Percentiles rank a stretch among this genome's conserved stretches.
phyloP scores from a whole-genome alignment of 768 basidiomycete genomes.

The Hericium erinaceus region DNA sequence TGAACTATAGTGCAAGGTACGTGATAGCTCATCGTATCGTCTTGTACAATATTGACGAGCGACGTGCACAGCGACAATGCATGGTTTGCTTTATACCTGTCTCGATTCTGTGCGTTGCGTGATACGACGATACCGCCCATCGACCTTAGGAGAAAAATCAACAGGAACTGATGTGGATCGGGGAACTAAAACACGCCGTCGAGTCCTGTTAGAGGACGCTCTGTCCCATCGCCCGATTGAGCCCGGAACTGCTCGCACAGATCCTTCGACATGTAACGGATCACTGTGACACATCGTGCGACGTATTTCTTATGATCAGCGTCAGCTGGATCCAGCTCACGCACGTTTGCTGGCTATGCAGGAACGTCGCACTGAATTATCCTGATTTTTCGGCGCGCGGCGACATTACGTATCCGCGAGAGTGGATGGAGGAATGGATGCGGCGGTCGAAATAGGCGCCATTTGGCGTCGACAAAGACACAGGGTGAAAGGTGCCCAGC shows the following conservation, averaged over 20 bases:
- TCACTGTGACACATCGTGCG: not conserved
- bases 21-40: too few species aligned
- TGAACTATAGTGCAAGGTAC: too few species aligned
- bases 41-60: too few species aligned
- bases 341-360: not conserved
- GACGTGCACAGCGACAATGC: too few species aligned
- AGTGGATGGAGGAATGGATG: not conserved
- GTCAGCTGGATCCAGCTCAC: not conserved
- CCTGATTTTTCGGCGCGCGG: not conserved
- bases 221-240: not conserved
- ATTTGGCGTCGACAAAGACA: not conserved
- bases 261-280: not conserved
- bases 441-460: not conserved
- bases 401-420: not conserved
- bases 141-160: not conserved
- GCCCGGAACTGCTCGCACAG: not conserved
- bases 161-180: not conserved
- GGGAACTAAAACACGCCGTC: not conserved
- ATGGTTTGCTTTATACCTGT: too few species aligned
- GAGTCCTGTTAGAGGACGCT: not conserved
- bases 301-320: too few species aligned
- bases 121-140: too few species aligned
- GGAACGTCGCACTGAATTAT: not conserved
- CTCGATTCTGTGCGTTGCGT: too few species aligned
- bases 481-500: not conserved